Conservation (phyloP, 768 basidiomycete species). For the Pleurotus salmoneostramineus region DNA sequence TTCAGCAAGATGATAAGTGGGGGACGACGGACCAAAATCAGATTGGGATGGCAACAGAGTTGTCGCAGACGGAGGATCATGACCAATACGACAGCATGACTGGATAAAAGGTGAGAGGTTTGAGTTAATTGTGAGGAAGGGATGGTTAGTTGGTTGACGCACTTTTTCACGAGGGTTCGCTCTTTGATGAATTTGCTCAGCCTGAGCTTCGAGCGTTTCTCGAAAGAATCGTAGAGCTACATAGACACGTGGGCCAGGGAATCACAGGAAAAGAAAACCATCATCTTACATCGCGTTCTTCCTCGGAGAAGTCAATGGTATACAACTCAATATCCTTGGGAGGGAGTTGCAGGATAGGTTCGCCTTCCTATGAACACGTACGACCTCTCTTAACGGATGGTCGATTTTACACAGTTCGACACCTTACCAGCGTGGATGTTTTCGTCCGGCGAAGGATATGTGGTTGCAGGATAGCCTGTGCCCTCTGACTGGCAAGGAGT, state of each 20-base stretch:
- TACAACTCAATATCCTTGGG: constrained; percentile 57
- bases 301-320: constrained; percentile 55
- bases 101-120: background rate
- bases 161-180: constrained; percentile 73
- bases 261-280: background rate
- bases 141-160: constrained; percentile 38
- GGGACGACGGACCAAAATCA: constrained; percentile 50
- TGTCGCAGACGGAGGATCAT: constrained; percentile 77
- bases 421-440: constrained; percentile 35
- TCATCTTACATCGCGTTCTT: constrained; percentile 55
- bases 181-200: constrained; percentile 59
- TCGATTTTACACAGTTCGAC: background rate
- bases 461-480: constrained; percentile 64
- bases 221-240: constrained; percentile 59
- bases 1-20: background rate
- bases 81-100: constrained; percentile 31
- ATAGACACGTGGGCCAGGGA: background rate
- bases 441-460: constrained; percentile 75
- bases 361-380: constrained; percentile 42
- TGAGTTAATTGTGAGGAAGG: background rate
- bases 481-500: constrained; percentile 59
- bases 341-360: constrained; percentile 63
- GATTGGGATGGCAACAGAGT: constrained; percentile 67
- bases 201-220: constrained; percentile 47
- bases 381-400: background rate